A percentile compares a stretch with the other conserved stretches of the same genome.
Conservation (phyloP, 2,329 filamentous ascomycete species). For the Alternaria longipes region DNA sequence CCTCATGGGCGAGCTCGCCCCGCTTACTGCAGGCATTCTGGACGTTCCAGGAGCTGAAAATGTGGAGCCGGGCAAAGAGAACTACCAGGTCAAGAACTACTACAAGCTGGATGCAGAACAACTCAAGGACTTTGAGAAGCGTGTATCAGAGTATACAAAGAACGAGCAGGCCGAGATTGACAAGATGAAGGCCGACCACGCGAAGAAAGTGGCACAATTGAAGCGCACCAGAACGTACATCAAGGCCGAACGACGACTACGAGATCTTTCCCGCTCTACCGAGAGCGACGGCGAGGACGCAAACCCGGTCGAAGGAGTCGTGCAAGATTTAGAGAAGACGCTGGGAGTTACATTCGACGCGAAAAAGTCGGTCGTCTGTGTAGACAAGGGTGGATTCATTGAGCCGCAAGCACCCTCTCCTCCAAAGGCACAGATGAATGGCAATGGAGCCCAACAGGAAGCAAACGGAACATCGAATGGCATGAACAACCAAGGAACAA, state of each 20-base stretch:
- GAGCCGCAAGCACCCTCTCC: constrained; percentile 61
- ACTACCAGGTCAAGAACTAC: constrained; percentile 60
- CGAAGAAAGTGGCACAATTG: constrained; percentile 76
- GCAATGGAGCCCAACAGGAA: constrained; percentile 37
- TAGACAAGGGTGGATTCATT: constrained; percentile 78
- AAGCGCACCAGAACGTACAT: constrained; percentile 75
- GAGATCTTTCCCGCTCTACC: constrained; percentile 65
- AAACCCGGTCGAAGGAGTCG: constrained; percentile 74
- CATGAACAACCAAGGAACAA: constrained; percentile 37
- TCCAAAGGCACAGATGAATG: constrained; percentile 42
- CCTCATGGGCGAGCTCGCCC: constrained; percentile 76
- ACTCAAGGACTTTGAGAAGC: constrained; percentile 82
- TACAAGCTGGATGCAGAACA: constrained; percentile 78
- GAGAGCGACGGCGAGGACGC: constrained; percentile 32
- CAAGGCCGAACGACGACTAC: constrained; percentile 78
- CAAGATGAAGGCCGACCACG: constrained; percentile 81
- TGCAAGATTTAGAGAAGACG: constrained; percentile 75
- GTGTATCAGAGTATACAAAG: constrained; percentile 75
- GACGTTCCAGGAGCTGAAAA: constrained; percentile 61
- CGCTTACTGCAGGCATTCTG: constrained; percentile 85
- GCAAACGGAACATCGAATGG: constrained; percentile 49
- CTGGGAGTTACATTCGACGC: constrained; percentile 73
- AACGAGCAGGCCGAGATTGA: constrained; percentile 84
- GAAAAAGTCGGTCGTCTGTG: constrained; percentile 71
- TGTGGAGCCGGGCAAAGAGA: constrained; percentile 34